phyloP scores from a whole-genome alignment of 2,329 filamentous ascomycete genomes.

The Sporothrix pseudoabietina region DNA sequence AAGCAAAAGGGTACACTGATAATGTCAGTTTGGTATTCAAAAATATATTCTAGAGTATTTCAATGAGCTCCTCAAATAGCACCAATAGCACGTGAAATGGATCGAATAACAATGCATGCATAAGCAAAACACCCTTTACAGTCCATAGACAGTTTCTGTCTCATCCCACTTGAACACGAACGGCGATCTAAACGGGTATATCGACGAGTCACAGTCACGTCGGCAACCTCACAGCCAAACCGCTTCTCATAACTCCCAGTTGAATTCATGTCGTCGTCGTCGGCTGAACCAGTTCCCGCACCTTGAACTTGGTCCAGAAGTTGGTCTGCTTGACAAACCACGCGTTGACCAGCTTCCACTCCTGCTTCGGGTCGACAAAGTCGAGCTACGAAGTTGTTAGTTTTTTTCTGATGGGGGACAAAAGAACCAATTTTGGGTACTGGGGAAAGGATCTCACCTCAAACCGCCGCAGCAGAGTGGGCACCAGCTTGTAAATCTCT shows the following conservation, averaged over 20 bases:
- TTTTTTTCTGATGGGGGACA: neutral
- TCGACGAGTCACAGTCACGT: neutral
- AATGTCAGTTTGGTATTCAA: neutral
- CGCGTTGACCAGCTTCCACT: conserved; percentile 62
- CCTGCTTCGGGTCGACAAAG: conserved; percentile 56
- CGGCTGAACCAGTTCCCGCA: conserved; percentile 47
- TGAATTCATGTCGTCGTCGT: neutral
- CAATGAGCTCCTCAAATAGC: too few species aligned
- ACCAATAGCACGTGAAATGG: too few species aligned
- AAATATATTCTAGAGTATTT: neutral
- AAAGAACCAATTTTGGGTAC: neutral
- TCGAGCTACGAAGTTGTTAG: conserved; percentile 47
- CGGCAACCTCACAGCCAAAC: neutral
- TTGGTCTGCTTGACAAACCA: conserved; percentile 66
- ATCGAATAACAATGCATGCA: neutral
- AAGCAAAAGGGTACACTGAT: too few species aligned
- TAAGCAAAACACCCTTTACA: neutral
- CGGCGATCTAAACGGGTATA: neutral
- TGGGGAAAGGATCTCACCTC: conserved; percentile 49
- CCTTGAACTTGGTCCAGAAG: conserved; percentile 52
- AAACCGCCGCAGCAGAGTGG: conserved; percentile 64
- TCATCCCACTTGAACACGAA: neutral
- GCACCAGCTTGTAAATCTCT: conserved; percentile 66
- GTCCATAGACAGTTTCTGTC: neutral
- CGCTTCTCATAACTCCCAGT: neutral